These are phyloP conservation scores for Parasarocladium wereldwijsianum DNA, from an alignment of 2,329 filamentous ascomycete species.

Conservation along the genomic window DNA sequence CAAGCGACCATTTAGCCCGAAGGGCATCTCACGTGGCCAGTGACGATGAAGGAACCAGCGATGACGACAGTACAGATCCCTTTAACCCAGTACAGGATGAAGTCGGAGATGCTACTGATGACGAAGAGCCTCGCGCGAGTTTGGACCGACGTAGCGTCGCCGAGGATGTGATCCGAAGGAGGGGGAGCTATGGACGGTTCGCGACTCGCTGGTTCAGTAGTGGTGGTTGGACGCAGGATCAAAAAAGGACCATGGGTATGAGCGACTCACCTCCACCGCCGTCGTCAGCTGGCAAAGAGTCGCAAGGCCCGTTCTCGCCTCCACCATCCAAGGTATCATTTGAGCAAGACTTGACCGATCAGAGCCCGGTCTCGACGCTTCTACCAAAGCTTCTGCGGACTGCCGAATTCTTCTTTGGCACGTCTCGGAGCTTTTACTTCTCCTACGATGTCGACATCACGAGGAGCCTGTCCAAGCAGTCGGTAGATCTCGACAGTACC, in stretches of 20 bases:
- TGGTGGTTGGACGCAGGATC: constrained; percentile 64
- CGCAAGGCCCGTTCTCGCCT: constrained; percentile 7
- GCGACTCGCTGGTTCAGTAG: constrained; percentile 84
- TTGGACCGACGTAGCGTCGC: constrained; percentile 50
- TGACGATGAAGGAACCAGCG: constrained; percentile 22
- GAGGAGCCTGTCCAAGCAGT: constrained; percentile 33
- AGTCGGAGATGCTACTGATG: constrained; percentile 25
- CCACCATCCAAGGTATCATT: constrained; percentile 18
- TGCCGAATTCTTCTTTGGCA: constrained; percentile 69
- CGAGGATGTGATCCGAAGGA: constrained; percentile 73
- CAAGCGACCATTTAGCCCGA: constrained; percentile 1
- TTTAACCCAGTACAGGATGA: constrained; percentile 23
- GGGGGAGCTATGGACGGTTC: constrained; percentile 77
- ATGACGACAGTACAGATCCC: constrained; percentile 25
- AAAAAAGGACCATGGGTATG: constrained; percentile 54
- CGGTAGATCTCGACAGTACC: constrained; percentile 9
- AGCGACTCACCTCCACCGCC: constrained; percentile 24
- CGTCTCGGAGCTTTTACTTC: constrained; percentile 80
- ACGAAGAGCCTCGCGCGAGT: constrained; percentile 17
- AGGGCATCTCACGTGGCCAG: constrained; percentile 19
- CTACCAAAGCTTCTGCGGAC: constrained; percentile 76
- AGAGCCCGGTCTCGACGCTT: constrained; percentile 28
- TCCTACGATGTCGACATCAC: constrained; percentile 93
- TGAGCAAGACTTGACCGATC: constrained; percentile 21
- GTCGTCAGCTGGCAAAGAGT: constrained; percentile 9